Percentiles rank a stretch among this genome's conserved stretches.
phyloP scores from a whole-genome alignment of 2,329 filamentous ascomycete genomes.

The Metarhizium anisopliae region DNA sequence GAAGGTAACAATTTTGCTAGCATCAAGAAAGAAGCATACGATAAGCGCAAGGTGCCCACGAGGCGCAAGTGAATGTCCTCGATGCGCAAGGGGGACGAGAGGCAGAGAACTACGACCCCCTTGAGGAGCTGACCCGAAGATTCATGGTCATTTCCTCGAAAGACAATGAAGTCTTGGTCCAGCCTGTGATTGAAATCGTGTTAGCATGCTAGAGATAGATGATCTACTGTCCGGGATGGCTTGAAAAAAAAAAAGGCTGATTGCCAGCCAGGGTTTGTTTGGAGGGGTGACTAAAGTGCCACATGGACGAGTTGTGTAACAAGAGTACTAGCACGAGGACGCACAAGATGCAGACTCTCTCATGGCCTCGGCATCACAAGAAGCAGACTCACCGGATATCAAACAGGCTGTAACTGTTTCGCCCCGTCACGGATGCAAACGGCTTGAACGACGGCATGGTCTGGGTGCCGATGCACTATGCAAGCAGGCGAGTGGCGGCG shows the following conservation, averaged over 20 bases:
- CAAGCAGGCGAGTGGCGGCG: not conserved
- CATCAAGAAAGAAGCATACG: conserved; percentile 37
- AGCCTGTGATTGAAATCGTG: conserved; percentile 38
- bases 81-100: conserved; percentile 58
- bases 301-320: too few relatives aligned
- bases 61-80: conserved; percentile 67
- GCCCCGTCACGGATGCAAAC: conserved; percentile 42
- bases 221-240: not conserved
- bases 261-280: too few relatives aligned
- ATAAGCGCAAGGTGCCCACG: conserved; percentile 55
- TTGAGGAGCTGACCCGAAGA: conserved; percentile 67
- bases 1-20: conserved; percentile 1
- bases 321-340: too few relatives aligned
- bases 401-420: conserved; percentile 44
- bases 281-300: too few relatives aligned
- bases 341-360: too few relatives aligned
- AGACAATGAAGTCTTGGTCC: conserved; percentile 70
- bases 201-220: not conserved
- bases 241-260: too few relatives aligned
- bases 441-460: conserved; percentile 50
- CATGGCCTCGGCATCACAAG: not conserved
- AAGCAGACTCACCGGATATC: conserved; percentile 43
- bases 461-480: not conserved
- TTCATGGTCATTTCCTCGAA: conserved; percentile 67
- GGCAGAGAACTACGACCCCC: conserved; percentile 64